Evolutionary conservation across 371 early-diverging fungal genomes (phyloP).

Genomic region (Mucor saturninus): DNA sequence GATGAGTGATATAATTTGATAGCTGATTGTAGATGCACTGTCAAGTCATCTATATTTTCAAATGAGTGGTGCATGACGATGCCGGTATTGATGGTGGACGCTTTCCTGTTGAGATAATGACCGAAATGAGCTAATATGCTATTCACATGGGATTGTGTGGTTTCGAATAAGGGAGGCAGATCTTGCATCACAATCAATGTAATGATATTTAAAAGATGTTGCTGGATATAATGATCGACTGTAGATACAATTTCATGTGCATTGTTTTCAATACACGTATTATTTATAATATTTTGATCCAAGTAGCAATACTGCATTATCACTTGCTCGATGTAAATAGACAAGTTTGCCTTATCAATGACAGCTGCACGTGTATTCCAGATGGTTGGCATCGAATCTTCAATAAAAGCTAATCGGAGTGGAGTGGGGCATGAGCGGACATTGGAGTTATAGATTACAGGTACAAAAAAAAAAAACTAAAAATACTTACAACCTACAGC

Average conservation of each 20-base stretch:
- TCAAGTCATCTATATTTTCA: slow-evolving; percentile 7
- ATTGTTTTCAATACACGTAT: slow-evolving; percentile 15
- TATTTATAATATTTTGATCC: neutral
- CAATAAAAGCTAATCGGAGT: slow-evolving; percentile 32
- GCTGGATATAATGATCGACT: slow-evolving; percentile 21
- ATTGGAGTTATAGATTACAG: neutral
- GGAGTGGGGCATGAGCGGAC: neutral
- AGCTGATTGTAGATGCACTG: neutral
- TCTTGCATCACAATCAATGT: slow-evolving; percentile 15
- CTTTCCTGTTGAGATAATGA: slow-evolving; percentile 13
- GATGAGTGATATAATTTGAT: slow-evolving; percentile 9
- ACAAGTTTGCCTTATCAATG: slow-evolving; percentile 30
- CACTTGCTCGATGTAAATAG: slow-evolving; percentile 24
- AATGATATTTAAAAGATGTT: slow-evolving; percentile 14
- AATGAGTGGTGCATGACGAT: slow-evolving; percentile 7
- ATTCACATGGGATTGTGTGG: slow-evolving; percentile 25
- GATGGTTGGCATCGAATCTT: slow-evolving; percentile 40
- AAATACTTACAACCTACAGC: slow-evolving; percentile 43
- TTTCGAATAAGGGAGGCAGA: slow-evolving; percentile 19
- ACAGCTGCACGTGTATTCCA: slow-evolving; percentile 38
- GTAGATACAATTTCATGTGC: slow-evolving; percentile 8
- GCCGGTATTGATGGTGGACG: neutral
- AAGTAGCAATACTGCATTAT: slow-evolving; percentile 5
- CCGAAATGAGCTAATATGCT: slow-evolving; percentile 24
- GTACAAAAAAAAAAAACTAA: neutral